Evolutionary conservation across 2,329 filamentous ascomycete species (phyloP).

Genomic region (Diplodia scrobiculata): DNA sequence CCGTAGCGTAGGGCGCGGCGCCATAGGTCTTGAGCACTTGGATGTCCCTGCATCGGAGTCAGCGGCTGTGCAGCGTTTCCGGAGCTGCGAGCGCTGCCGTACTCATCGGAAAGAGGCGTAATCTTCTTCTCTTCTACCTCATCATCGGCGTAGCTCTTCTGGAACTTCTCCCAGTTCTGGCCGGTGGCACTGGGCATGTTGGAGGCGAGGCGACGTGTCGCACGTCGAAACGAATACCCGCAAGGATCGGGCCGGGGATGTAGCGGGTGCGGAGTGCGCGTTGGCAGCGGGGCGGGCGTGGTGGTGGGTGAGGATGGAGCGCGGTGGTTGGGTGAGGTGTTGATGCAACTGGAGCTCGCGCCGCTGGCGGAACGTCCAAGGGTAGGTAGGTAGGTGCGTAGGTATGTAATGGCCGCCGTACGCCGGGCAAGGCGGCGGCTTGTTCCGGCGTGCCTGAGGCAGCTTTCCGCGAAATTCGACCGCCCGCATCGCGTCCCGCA

Average conservation of each 20-base stretch:
- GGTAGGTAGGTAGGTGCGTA: slow-evolving; percentile 16
- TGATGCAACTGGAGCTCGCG: slow-evolving; percentile 21
- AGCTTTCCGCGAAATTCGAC: slow-evolving; percentile 24
- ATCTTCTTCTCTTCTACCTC: slow-evolving; percentile 99
- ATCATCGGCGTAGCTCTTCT: slow-evolving; percentile 95
- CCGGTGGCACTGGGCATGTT: slow-evolving; percentile 91
- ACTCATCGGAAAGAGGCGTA: slow-evolving; percentile 94
- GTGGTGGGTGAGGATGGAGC: slow-evolving; percentile 18
- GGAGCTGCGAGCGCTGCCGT: slow-evolving; percentile 45
- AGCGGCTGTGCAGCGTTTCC: slow-evolving; percentile 35
- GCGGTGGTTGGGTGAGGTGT: slow-evolving; percentile 19
- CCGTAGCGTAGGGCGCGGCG: slow-evolving; percentile 88
- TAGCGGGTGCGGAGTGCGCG: not conserved
- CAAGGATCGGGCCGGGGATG: not conserved
- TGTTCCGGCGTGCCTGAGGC: slow-evolving; percentile 25
- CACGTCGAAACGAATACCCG: slow-evolving; percentile 9
- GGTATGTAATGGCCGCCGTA: slow-evolving; percentile 24
- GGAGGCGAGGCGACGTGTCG: slow-evolving; percentile 32
- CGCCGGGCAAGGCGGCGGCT: slow-evolving; percentile 19
- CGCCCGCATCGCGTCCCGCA: slow-evolving; percentile 27
- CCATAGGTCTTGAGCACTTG: slow-evolving; percentile 99
- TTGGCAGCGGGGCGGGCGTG: slow-evolving; percentile 22
- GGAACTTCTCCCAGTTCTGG: slow-evolving; percentile 96
- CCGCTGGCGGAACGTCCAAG: slow-evolving; percentile 9
- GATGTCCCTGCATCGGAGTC: slow-evolving; percentile 72